Conservation (phyloP, 805 yeast species). For the Wickerhamomyces bovis region DNA sequence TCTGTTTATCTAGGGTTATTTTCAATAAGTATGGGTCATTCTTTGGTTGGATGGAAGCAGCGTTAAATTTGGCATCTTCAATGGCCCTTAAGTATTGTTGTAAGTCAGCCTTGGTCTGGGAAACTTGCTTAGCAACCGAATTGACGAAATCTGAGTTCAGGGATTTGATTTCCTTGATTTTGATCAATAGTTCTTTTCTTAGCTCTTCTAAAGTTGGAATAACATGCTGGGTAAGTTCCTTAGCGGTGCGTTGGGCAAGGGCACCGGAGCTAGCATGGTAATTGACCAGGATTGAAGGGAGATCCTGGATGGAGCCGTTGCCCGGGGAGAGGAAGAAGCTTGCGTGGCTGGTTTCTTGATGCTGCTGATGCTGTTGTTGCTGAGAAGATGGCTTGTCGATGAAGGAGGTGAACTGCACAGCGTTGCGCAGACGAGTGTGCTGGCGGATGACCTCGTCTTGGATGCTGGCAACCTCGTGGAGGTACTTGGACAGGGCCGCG, state of each 20-base stretch:
- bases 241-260: slow-evolving; percentile 50
- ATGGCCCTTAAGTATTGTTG: slow-evolving; percentile 51
- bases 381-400: slow-evolving; percentile 1
- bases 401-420: slow-evolving; percentile 45
- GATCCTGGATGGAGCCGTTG: slow-evolving; percentile 73
- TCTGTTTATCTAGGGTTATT: slow-evolving; percentile 64
- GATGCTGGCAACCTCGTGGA: slow-evolving; percentile 73
- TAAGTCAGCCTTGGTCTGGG: slow-evolving; percentile 54
- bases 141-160: slow-evolving; percentile 82
- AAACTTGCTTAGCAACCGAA: slow-evolving; percentile 62
- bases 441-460: slow-evolving; percentile 87
- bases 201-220: slow-evolving; percentile 64
- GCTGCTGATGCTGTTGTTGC: background rate
- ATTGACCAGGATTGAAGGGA: slow-evolving; percentile 65
- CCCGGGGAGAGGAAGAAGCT: slow-evolving; percentile 72
- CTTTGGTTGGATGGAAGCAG: slow-evolving; percentile 41
- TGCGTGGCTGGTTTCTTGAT: slow-evolving; percentile 11
- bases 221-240: slow-evolving; percentile 54
- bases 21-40: slow-evolving; percentile 83
- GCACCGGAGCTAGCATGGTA: slow-evolving; percentile 57
- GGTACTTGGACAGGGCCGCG: slow-evolving; percentile 65
- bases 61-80: slow-evolving; percentile 49
- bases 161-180: slow-evolving; percentile 81
- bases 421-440: slow-evolving; percentile 73
- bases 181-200: slow-evolving; percentile 69